Evolutionary conservation across 2,329 filamentous ascomycete genomes (phyloP).

Genomic region (Phymatotrichopsis omnivora): DNA sequence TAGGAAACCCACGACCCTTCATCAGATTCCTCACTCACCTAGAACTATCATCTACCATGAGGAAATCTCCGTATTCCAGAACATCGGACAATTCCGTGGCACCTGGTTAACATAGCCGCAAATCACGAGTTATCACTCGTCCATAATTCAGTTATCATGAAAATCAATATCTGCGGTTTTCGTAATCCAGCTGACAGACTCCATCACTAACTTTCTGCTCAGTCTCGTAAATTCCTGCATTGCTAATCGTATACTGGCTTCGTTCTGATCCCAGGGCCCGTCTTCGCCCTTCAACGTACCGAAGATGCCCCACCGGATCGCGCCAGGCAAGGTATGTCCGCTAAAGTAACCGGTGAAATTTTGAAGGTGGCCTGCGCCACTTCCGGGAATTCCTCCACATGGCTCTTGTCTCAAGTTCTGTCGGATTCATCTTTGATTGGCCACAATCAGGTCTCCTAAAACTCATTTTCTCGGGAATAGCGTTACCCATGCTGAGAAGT

Average conservation of each 20-base stretch:
- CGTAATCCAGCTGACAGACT: constrained; percentile 21
- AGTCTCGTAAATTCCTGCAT: constrained; percentile 18
- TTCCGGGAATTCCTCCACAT: neutral
- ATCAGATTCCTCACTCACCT: constrained; percentile 17
- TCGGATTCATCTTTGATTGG: constrained; percentile 11
- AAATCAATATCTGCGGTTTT: constrained; percentile 3
- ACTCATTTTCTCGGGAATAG: too few relatives aligned
- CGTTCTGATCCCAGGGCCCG: constrained; percentile 12
- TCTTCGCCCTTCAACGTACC: constrained; percentile 17
- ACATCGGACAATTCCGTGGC: constrained; percentile 21
- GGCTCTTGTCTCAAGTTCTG: constrained; percentile 1
- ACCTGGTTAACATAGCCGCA: constrained; percentile 6
- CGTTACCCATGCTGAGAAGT: too few relatives aligned
- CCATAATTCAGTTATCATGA: too few relatives aligned
- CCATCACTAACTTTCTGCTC: constrained; percentile 16
- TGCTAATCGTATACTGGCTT: constrained; percentile 14
- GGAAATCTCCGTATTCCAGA: constrained; percentile 18
- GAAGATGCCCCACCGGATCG: constrained; percentile 11
- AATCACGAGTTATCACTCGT: neutral
- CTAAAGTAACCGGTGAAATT: too few relatives aligned
- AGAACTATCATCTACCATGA: constrained; percentile 14
- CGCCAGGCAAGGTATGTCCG: too few relatives aligned
- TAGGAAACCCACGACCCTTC: constrained; percentile 13
- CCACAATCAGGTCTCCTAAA: constrained; percentile 13
- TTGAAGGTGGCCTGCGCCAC: constrained; percentile 7